phyloP scores from a whole-genome alignment of 176 grass and related monocot genomes.

The Tillandsia fasciculata region DNA sequence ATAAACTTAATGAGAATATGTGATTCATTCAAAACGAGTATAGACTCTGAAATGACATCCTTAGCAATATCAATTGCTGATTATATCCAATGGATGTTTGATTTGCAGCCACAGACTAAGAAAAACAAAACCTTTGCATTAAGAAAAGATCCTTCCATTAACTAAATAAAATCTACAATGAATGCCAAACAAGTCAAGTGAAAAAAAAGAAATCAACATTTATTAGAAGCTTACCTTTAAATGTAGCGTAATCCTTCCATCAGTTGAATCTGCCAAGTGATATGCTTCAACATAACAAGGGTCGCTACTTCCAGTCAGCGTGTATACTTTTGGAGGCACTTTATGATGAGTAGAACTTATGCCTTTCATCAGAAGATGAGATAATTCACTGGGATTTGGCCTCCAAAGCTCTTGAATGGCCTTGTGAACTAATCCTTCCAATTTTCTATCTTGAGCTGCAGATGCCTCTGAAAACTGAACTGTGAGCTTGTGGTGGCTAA shows the following conservation, averaged over 20 bases:
- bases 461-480: slow-evolving; percentile 86
- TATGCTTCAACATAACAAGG: slow-evolving; percentile 96
- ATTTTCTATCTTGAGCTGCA: slow-evolving; percentile 89
- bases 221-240: slow-evolving; percentile 47
- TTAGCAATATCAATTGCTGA: no score
- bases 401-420: slow-evolving; percentile 95
- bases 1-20: slow-evolving; percentile 11
- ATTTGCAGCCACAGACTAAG: no score
- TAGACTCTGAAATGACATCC: no score
- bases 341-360: slow-evolving; percentile 57
- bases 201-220: not conserved
- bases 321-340: slow-evolving; percentile 68
- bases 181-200: no score
- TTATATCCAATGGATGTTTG: no score
- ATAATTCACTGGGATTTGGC: slow-evolving; percentile 61
- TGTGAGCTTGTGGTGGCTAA: slow-evolving; percentile 96
- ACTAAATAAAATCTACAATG: no score
- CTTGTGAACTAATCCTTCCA: slow-evolving; percentile 96
- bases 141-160: no score
- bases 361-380: slow-evolving; percentile 73
- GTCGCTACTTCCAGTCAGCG: slow-evolving; percentile 79
- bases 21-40: not conserved
- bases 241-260: slow-evolving; percentile 88
- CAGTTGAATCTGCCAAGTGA: slow-evolving; percentile 83
- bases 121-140: no score